Conservation (phyloP, 768 basidiomycete species). For the Suillus decipiens region DNA sequence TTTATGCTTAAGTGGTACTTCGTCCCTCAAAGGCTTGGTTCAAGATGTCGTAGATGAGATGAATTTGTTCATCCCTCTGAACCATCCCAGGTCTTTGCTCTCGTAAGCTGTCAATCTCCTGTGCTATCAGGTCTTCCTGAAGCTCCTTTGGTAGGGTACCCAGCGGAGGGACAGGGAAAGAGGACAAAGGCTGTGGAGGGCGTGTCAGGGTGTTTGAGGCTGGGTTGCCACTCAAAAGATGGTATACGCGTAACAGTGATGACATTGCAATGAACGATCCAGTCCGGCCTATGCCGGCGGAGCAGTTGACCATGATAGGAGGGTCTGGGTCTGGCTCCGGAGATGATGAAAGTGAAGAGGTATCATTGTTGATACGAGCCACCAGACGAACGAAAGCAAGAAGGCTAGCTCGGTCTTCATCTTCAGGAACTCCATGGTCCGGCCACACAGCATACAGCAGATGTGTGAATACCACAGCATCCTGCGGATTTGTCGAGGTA, state of each 20-base stretch:
- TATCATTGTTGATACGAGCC: slow-evolving; percentile 58
- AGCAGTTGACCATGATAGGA: slow-evolving; percentile 83
- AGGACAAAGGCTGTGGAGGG: slow-evolving; percentile 27
- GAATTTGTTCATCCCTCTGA: slow-evolving; percentile 64
- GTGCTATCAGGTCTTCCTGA: slow-evolving; percentile 57
- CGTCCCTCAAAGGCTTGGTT: slow-evolving; percentile 23
- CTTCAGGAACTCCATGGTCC: slow-evolving; percentile 78
- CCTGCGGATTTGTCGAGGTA: slow-evolving; percentile 22
- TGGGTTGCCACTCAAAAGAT: slow-evolving; percentile 41
- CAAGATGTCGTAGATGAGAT: slow-evolving; percentile 66
- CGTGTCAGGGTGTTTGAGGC: slow-evolving; percentile 28
- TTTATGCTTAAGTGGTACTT: slow-evolving; percentile 11
- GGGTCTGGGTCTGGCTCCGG: slow-evolving; percentile 54
- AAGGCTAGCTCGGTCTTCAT: slow-evolving; percentile 58
- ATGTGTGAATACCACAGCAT: slow-evolving; percentile 62
- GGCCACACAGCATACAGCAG: slow-evolving; percentile 80
- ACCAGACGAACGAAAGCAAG: slow-evolving; percentile 66
- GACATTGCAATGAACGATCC: slow-evolving; percentile 83
- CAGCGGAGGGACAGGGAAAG: slow-evolving; percentile 51
- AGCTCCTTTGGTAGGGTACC: slow-evolving; percentile 54
- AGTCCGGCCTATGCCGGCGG: slow-evolving; percentile 86
- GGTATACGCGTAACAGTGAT: slow-evolving; percentile 69
- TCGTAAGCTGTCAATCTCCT: slow-evolving; percentile 75
- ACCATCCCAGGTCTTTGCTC: slow-evolving; percentile 88
- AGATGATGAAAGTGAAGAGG: slow-evolving; percentile 27